A percentile compares a stretch with the other conserved stretches of the same genome.
These are phyloP conservation scores for Leucocoprinus leucothites DNA, from an alignment of 768 basidiomycete species.

Conservation along the genomic window DNA sequence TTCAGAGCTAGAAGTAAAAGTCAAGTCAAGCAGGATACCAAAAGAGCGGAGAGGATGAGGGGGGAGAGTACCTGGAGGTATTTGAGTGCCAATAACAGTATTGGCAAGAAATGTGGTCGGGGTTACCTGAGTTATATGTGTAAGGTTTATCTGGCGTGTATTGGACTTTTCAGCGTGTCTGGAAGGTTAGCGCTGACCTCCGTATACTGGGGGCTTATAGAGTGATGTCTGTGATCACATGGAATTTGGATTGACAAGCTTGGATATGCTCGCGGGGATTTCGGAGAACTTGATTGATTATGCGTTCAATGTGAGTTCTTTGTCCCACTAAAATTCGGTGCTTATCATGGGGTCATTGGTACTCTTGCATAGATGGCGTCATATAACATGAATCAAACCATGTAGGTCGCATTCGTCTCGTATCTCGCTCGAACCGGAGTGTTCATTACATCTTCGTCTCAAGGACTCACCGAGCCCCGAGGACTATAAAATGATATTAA, in stretches of 20 bases:
- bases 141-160: slow-evolving; percentile 60
- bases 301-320: slow-evolving; percentile 58
- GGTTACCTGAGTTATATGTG: slow-evolving; percentile 64
- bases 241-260: slow-evolving; percentile 58
- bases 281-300: slow-evolving; percentile 68
- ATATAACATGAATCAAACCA: slow-evolving; percentile 65
- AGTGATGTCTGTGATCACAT: slow-evolving; percentile 74
- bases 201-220: slow-evolving; percentile 28
- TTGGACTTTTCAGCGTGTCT: not conserved
- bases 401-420: slow-evolving; percentile 33
- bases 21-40: slow-evolving; percentile 5
- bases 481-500: no score
- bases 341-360: no score
- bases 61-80: slow-evolving; percentile 14
- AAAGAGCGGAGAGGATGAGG: slow-evolving; percentile 10
- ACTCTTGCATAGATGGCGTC: slow-evolving; percentile 45
- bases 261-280: slow-evolving; percentile 67
- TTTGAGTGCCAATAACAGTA: slow-evolving; percentile 14
- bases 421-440: not conserved
- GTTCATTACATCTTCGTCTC: not conserved
- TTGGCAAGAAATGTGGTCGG: slow-evolving; percentile 11
- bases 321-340: not conserved
- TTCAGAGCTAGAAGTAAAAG: not conserved
- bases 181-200: no score
- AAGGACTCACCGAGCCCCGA: no score